Percentiles rank a stretch among this genome's conserved stretches.
These are phyloP conservation scores for Macrophomina tecta DNA, from an alignment of 2,329 filamentous ascomycete species.

Conservation along the genomic window DNA sequence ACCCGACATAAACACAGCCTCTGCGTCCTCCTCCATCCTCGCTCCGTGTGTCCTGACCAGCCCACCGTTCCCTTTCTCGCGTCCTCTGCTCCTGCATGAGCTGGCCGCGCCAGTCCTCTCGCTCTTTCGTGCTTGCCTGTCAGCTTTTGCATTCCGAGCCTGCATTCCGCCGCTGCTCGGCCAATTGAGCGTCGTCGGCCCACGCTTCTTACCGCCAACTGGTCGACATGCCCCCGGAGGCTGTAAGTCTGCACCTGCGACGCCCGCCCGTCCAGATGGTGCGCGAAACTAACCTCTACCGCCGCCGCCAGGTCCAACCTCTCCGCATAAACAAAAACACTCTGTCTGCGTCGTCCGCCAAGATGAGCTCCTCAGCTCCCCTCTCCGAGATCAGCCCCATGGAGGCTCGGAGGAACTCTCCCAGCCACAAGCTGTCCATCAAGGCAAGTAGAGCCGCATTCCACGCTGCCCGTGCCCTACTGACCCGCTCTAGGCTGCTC, in stretches of 20 bases:
- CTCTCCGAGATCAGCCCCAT: constrained; percentile 88
- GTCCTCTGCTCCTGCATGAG: constrained; percentile 30
- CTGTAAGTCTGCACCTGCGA: constrained; percentile 38
- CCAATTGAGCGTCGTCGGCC: constrained; percentile 35
- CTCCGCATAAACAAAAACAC: constrained; percentile 78
- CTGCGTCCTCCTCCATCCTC: constrained; percentile 28
- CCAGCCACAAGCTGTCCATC: constrained; percentile 78
- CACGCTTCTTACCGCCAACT: constrained; percentile 29
- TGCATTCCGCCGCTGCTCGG: constrained; percentile 37
- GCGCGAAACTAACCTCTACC: constrained; percentile 1
- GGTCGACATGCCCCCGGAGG: constrained; percentile 48
- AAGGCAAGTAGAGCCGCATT: constrained; percentile 62
- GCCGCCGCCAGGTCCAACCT: constrained; percentile 68
- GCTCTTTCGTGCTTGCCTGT: constrained; percentile 34
- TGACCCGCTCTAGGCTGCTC: constrained; percentile 64
- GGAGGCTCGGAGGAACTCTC: constrained; percentile 87
- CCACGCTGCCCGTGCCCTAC: constrained; percentile 30
- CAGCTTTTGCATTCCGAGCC: constrained; percentile 39
- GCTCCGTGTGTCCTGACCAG: constrained; percentile 34
- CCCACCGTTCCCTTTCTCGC: constrained; percentile 31
- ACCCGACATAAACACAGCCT: constrained; percentile 14
- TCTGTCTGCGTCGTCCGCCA: constrained; percentile 65
- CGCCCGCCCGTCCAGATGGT: not conserved
- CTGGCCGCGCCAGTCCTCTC: constrained; percentile 31
- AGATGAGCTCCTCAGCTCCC: constrained; percentile 72